Percentiles rank a stretch among this genome's conserved stretches.
Evolutionary conservation across 2,329 filamentous ascomycete species (phyloP).

Genomic region (Sporothrix pseudoabietina): DNA sequence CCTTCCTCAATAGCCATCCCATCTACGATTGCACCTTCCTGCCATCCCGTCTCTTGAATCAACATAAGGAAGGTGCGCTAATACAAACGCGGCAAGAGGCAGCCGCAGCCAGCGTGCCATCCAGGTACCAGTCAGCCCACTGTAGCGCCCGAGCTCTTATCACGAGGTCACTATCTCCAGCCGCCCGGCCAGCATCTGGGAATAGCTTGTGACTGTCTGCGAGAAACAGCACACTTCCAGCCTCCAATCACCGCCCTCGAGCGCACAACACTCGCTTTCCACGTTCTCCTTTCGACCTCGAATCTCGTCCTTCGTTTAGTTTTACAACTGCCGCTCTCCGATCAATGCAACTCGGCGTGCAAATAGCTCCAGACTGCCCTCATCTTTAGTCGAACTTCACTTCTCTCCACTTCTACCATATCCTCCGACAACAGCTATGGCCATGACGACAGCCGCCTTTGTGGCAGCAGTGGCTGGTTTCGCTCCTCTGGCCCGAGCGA

Average conservation of each 20-base stretch:
- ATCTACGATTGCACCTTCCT: not conserved
- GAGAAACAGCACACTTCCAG: not conserved
- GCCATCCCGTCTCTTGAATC: not conserved
- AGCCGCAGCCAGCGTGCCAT: not conserved
- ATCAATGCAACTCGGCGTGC: not conserved
- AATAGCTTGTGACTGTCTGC: not conserved
- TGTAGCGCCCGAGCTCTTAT: constrained; percentile 26
- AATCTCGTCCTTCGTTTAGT: not conserved
- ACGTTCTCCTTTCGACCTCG: not conserved
- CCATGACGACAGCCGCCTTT: constrained; percentile 22
- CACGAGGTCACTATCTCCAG: constrained; percentile 24
- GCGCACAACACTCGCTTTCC: not conserved
- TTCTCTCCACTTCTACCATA: not conserved
- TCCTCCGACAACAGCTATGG: not conserved
- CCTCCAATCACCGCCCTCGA: not conserved
- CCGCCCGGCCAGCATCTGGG: constrained; percentile 10
- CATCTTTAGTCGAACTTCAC: not conserved
- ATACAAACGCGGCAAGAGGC: constrained; percentile 5
- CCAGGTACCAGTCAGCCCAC: constrained; percentile 17
- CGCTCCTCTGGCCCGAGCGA: constrained; percentile 47
- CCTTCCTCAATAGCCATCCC: not conserved
- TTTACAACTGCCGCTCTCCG: too few species aligned
- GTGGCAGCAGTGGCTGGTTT: constrained; percentile 28
- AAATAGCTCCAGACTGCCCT: not conserved
- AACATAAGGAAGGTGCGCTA: not conserved